A percentile compares a stretch with the other conserved stretches of the same genome.
Conservation (phyloP, 257 asterid genomes). For the Primulina tabacum region DNA sequence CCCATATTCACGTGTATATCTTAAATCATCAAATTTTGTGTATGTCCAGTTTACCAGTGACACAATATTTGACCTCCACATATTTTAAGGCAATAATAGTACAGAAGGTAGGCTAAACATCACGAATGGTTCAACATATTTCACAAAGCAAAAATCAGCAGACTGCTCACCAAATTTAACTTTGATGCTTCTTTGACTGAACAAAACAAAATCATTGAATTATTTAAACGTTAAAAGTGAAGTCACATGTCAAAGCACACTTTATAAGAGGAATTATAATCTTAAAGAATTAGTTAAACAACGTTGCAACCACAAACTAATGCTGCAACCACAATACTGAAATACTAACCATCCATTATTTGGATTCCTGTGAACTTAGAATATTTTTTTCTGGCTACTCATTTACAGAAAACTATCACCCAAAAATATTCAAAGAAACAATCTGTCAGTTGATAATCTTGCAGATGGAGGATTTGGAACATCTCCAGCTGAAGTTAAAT, state of each 20-base stretch:
- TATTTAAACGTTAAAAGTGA: neutral
- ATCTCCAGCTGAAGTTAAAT: constrained; percentile 32
- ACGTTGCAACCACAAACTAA: too few relatives aligned
- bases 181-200: neutral
- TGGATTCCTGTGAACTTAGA: neutral
- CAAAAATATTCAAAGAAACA: constrained; percentile 16
- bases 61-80: neutral
- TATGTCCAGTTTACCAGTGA: too few relatives aligned
- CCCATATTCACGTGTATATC: too few relatives aligned
- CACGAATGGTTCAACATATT: too few relatives aligned
- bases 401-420: neutral
- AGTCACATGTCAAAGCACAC: constrained; percentile 13
- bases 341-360: neutral
- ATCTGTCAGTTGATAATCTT: constrained; percentile 60
- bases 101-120: neutral
- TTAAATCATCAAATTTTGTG: too few relatives aligned
- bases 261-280: neutral
- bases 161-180: neutral
- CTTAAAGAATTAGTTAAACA: constrained; percentile 1
- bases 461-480: constrained; percentile 47
- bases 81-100: neutral
- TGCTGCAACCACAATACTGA: neutral
- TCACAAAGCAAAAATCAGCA: too few relatives aligned
- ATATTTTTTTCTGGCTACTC: neutral
- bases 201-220: neutral